phyloP scores from a whole-genome alignment of 768 basidiomycete species.

The Naganishia kalamii region DNA sequence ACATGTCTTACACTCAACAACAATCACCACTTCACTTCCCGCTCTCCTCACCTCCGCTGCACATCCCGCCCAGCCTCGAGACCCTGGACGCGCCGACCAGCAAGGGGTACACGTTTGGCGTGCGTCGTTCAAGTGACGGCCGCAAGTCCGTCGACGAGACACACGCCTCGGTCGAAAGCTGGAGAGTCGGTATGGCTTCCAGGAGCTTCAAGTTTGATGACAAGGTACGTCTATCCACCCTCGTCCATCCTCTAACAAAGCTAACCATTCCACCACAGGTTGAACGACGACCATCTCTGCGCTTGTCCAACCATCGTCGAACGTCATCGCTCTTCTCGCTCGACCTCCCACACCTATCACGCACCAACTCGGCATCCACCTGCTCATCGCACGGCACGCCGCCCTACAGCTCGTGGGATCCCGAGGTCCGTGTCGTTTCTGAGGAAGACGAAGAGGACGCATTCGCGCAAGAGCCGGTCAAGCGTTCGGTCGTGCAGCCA shows the following conservation, averaged over 20 bases:
- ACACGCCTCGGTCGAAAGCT: conserved; percentile 7
- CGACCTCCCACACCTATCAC: conserved; percentile 6
- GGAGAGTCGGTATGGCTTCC: background rate
- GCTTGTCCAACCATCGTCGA: background rate
- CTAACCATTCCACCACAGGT: background rate
- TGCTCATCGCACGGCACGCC: background rate
- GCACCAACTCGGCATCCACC: conserved; percentile 1
- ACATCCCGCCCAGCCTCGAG: conserved; percentile 10
- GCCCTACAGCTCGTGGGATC: background rate
- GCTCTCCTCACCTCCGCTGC: conserved; percentile 1
- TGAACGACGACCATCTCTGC: background rate
- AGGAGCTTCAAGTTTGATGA: background rate
- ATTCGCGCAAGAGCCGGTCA: background rate
- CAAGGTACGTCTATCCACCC: background rate
- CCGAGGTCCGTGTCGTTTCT: conserved; percentile 1
- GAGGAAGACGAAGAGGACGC: background rate
- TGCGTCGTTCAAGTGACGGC: background rate
- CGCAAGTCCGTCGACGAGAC: too few species aligned
- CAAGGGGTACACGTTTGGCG: background rate
- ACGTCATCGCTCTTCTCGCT: background rate
- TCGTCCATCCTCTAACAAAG: too few species aligned
- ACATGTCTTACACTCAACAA: conserved; percentile 2
- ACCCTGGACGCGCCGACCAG: background rate
- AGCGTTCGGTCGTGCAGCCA: background rate
- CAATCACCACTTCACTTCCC: conserved; percentile 7